Evolutionary conservation across 164 flowering plant genomes (phyloP), one percentile per base, ranked within the genome.

Genomic region (Warburgia ugandensis): DNA sequence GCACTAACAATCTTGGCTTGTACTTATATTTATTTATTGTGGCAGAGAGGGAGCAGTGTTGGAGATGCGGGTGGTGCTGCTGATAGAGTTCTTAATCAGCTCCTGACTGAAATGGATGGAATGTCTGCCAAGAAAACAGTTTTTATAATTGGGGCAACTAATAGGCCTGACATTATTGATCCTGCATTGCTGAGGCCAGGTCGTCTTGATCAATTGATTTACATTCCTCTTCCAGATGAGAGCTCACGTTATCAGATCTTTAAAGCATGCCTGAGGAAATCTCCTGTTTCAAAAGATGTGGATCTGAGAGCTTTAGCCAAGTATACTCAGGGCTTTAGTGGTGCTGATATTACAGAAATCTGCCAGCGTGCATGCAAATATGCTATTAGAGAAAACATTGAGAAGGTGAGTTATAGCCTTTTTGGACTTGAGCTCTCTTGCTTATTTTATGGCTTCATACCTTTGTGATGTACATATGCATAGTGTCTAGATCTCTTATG

Each of bases 1-100:
- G 21, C 36, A 21, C 4, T 13, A 33, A 35, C 23, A 3, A 0
- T 23, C 28, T 40, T 6, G 14, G 10, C 41, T 12, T 45, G 6
- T 12, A 25, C 29, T 21, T 25, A 10, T 22, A 6, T 36, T 16
- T 56, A 1, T 47, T 7, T 45, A 21, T 42, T 27, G 19, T 66
- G 50, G 46, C 77, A 83, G 92, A 84, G 96, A 65, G 96, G 96
- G 58, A 75, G 89, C 65, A 81, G 89, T 60, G 74, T 64, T 1
- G 95, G 95, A 50, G 92, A 86, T 75, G 92, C 84, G 21, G 92
- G 96, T 22, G 96, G 96, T 64, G 96, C 92, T 49, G 96, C 87
- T 33, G 92, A 86, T 52, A 73, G 96, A 49, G 96, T 86, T 60
- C 52, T 86, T 67, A 86, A 86, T 56, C 92, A 86, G 59, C 92